phyloP scores from a whole-genome alignment of 2,329 filamentous ascomycete genomes.

The Fusarium zealandicum region DNA sequence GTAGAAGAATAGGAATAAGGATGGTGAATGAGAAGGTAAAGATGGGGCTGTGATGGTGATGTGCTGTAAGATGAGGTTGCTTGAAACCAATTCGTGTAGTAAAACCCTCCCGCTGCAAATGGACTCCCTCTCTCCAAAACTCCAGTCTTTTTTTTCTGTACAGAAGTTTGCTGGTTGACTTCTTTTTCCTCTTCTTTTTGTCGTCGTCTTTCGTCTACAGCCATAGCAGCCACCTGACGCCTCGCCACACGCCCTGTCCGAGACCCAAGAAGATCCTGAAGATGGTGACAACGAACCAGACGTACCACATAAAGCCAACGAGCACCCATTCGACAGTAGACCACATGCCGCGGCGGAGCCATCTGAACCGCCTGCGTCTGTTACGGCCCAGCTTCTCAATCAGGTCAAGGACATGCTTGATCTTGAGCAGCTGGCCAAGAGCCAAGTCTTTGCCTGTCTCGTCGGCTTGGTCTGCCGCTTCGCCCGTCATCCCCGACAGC shows the following conservation, averaged over 20 bases:
- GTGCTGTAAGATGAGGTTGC: background rate
- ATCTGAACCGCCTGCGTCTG: slow-evolving; percentile 71
- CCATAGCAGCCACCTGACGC: slow-evolving; percentile 86
- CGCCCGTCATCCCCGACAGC: slow-evolving; percentile 67
- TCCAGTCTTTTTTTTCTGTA: background rate
- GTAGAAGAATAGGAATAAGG: slow-evolving; percentile 8
- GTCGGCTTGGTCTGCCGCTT: slow-evolving; percentile 80
- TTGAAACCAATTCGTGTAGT: slow-evolving; percentile 1
- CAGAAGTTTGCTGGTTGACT: background rate
- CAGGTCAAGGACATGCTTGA: slow-evolving; percentile 81
- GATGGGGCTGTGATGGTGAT: slow-evolving; percentile 5
- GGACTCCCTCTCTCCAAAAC: slow-evolving; percentile 1
- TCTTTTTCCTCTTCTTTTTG: slow-evolving; percentile 1
- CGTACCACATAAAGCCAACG: slow-evolving; percentile 90
- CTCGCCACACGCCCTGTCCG: slow-evolving; percentile 64
- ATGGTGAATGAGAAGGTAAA: background rate
- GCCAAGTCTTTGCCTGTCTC: slow-evolving; percentile 78
- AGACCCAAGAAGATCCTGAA: slow-evolving; percentile 70
- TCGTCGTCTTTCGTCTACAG: slow-evolving; percentile 54
- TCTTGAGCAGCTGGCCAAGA: slow-evolving; percentile 76
- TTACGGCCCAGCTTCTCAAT: slow-evolving; percentile 79
- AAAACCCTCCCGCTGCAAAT: slow-evolving; percentile 12
- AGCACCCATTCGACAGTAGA: slow-evolving; percentile 86
- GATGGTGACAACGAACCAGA: slow-evolving; percentile 88
- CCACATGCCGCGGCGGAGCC: slow-evolving; percentile 79